Evolutionary conservation across 129 eudicot species (phyloP), one percentile per base, ranked within the genome.

Genomic region (Logfia minima): DNA sequence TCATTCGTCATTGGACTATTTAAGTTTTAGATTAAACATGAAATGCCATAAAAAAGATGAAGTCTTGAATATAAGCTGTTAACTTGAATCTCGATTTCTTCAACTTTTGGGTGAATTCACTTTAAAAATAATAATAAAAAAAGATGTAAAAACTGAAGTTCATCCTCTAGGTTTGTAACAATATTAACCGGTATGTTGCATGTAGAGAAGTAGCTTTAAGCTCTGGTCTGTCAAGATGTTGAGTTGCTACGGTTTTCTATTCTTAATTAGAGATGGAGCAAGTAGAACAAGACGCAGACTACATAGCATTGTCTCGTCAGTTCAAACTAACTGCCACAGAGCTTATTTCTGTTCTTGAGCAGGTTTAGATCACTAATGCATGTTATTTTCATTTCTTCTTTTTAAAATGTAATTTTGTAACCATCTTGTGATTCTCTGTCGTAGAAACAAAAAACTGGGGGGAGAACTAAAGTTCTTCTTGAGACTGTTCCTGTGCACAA

Each of bases 371-470:
- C 28, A 5, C 55, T 24, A 52, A 79, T 39, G 26, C 14, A 31
- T 31, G 35, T 32, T 65, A 53, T 28, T 66, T 28, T 78, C 51
- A 2, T 39, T 31, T 58, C 4, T 52, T 5, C 22, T 24, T 59
- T 2, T 35, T 53, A 5, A 34, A 26, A 39, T 23, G 39, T 51
- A 35, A 41, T 29, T 5, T 66, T 16, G 1, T 73, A 65, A 55
- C 26, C 18, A 21, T 35, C n/a, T 51, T 79, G 9, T 80, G 66
- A 14, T 9, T 13, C 53, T 72, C 52, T 23, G 58, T 71, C 58
- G 14, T 76, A 93, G 98, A 93, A 93, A 84, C 97, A 93, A 87
- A 93, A 93, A 83, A 93, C 95, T 24, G 98, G 87, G n/a, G 97
- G 92, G 65, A 87, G 88, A 81, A 88, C 98, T 37, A 93, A 93